These are phyloP conservation scores for Fusarium lyarnte DNA, from an alignment of 2,329 filamentous ascomycete genomes.

Conservation along the genomic window DNA sequence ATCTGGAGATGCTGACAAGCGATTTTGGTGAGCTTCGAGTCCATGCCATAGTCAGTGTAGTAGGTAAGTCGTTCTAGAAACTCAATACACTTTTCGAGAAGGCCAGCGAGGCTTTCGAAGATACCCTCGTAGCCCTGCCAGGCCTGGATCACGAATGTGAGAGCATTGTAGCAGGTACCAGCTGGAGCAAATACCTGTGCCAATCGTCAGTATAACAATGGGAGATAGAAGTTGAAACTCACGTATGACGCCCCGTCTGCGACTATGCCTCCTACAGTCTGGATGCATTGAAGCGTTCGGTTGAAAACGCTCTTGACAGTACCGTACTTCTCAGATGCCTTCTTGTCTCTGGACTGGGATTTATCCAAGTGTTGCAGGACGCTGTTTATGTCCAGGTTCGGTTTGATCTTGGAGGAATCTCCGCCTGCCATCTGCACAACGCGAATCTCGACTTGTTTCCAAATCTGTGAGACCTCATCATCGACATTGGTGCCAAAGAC, in stretches of 20 bases:
- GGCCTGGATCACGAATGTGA: neutral
- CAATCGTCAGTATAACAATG: neutral
- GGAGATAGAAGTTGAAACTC: neutral
- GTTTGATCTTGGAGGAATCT: neutral
- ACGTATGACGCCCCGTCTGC: neutral
- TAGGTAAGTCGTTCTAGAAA: neutral
- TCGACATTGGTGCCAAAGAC: neutral
- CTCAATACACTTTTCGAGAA: neutral
- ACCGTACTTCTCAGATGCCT: neutral
- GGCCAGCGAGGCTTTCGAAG: neutral
- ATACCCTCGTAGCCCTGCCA: neutral
- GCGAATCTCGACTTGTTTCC: neutral
- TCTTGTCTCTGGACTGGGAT: neutral
- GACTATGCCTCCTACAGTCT: neutral
- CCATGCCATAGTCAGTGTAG: neutral
- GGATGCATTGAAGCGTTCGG: neutral
- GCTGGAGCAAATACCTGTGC: neutral
- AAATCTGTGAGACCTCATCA: neutral
- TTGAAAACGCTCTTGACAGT: neutral
- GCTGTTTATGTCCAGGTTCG: neutral
- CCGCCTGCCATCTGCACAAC: neutral
- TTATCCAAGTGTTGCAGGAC: neutral
- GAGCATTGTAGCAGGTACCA: neutral
- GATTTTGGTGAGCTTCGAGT: neutral
- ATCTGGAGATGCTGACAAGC: neutral